Evolutionary conservation across 2,329 filamentous ascomycete species (phyloP), one percentile per base, ranked within the genome.

Genomic region (Beauveria pseudobassiana): DNA sequence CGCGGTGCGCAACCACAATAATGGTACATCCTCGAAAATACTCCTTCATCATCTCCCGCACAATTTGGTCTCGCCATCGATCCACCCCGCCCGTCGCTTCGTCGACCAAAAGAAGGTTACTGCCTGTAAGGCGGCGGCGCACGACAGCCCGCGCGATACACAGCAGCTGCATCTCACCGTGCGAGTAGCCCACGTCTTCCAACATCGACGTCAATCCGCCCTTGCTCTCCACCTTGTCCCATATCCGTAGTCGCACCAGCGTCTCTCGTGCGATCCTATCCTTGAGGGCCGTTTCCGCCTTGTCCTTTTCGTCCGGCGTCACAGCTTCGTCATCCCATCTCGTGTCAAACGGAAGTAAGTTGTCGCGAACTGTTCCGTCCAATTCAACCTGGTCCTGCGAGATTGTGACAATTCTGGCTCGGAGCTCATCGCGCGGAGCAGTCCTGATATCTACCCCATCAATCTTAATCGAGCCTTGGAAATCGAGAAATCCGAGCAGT

Each of bases 351-450:
- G 58, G 58, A 7, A 60, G 40, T 0, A 60, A 3, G 14, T 60
- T 60, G 3, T 60, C 50, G 1, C 58, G 40, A 30, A 60, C 34
- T 1, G 38, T 45, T 2, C 58, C 58, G 2, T 52, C 49, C 22
- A 68, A 65, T 22, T 59, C 62, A 18, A 67, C 63, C 42, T 67
- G 53, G 50, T 54, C 65, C 65, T 67, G 68, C 9, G 66, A 65
- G 42, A 69, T 64, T 24, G 55, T 64, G 14, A 68, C 24, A 14
- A 60, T 46, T 6, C 40, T 24, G 2, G 58, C 7, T 0, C 58
- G 58, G 4, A 60, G 57, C 18, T 52, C 8, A 46, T 60, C 40
- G 7, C 30, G 26, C 9, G 46, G 58, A n/a, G 28, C 50, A 18
- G 10, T 48, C 1, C 24, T 10, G 14, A 60, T 30, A 12, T 60